These are phyloP conservation scores for Gnetum montanum DNA, from an alignment of 75 land plant species.

Conservation along the genomic window DNA sequence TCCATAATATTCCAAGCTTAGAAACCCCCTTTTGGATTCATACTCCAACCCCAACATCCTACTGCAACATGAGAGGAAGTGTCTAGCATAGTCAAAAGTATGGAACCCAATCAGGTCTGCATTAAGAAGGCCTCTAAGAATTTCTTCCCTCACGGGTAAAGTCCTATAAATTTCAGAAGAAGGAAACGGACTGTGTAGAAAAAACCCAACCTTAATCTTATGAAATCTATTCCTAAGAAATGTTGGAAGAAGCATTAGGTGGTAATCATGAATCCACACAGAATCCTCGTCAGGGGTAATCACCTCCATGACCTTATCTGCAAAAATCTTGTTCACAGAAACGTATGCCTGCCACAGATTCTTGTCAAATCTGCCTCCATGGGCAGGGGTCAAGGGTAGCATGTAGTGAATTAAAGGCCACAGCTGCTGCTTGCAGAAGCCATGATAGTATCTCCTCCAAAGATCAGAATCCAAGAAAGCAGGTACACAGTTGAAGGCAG, in stretches of 20 bases:
- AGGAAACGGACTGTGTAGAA: conserved; percentile 88
- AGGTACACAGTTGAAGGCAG: conserved; percentile 56
- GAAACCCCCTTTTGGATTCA: conserved; percentile 58
- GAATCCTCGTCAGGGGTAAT: conserved; percentile 62
- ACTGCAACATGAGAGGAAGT: conserved; percentile 67
- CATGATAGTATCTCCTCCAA: conserved; percentile 42
- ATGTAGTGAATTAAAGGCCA: conserved; percentile 77
- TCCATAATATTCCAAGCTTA: conserved; percentile 40
- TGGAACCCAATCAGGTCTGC: conserved; percentile 81
- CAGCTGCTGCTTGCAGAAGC: conserved; percentile 69
- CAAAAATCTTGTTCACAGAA: conserved; percentile 60
- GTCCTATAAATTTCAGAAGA: conserved; percentile 86
- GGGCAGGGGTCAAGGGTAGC: conserved; percentile 50
- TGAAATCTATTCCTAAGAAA: conserved; percentile 37
- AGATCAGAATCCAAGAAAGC: conserved; percentile 41
- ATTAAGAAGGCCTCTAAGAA: conserved; percentile 57
- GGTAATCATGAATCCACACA: conserved; percentile 81
- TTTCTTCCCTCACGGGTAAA: conserved; percentile 66
- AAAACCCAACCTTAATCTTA: conserved; percentile 57
- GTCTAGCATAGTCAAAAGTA: conserved; percentile 86
- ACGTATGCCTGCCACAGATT: conserved; percentile 34
- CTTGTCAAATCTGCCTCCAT: conserved; percentile 34
- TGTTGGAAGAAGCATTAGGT: conserved; percentile 64
- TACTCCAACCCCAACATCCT: conserved; percentile 66
- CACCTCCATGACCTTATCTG: conserved; percentile 55